Conservation (phyloP, 768 basidiomycete species). For the Cystofilobasidium macerans region DNA sequence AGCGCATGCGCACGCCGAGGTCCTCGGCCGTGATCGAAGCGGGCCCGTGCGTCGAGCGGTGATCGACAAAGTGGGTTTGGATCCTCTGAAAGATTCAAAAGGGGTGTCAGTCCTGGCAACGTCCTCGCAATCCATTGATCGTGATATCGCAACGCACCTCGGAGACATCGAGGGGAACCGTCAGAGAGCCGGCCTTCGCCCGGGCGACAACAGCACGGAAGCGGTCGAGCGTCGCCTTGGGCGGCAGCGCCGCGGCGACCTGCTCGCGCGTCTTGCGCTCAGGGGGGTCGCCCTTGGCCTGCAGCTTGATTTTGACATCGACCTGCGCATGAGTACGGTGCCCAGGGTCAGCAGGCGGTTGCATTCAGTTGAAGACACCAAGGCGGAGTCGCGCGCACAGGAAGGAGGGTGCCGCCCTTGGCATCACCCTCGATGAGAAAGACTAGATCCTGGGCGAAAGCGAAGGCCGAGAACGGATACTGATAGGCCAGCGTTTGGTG, state of each 20-base stretch:
- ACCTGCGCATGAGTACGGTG: conserved; percentile 21
- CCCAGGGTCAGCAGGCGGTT: no score
- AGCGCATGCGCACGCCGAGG: conserved; percentile 32
- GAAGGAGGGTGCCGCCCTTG: conserved; percentile 30
- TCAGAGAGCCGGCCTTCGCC: conserved; percentile 15
- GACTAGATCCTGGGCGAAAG: conserved; percentile 31
- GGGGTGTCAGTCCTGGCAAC: not conserved
- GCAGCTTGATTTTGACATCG: conserved; percentile 31
- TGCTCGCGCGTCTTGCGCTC: not conserved
- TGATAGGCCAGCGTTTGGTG: conserved; percentile 33
- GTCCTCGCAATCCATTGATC: no score
- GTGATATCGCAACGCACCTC: no score
- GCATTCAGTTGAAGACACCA: no score
- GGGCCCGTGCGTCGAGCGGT: conserved; percentile 25
- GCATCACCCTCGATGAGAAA: conserved; percentile 31
- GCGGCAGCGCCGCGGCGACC: not conserved
- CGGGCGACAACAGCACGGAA: conserved; percentile 29
- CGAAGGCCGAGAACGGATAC: conserved; percentile 33
- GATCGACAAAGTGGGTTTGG: conserved; percentile 31
- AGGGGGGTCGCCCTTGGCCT: not conserved
- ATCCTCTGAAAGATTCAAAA: conserved; percentile 28
- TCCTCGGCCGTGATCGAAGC: conserved; percentile 28
- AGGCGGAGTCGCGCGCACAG: conserved; percentile 22
- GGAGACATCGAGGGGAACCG: conserved; percentile 28
- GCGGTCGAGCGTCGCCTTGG: conserved; percentile 16